phyloP scores from a whole-genome alignment of 2,329 filamentous ascomycete genomes.

The Rhytidhysteron rufulum region DNA sequence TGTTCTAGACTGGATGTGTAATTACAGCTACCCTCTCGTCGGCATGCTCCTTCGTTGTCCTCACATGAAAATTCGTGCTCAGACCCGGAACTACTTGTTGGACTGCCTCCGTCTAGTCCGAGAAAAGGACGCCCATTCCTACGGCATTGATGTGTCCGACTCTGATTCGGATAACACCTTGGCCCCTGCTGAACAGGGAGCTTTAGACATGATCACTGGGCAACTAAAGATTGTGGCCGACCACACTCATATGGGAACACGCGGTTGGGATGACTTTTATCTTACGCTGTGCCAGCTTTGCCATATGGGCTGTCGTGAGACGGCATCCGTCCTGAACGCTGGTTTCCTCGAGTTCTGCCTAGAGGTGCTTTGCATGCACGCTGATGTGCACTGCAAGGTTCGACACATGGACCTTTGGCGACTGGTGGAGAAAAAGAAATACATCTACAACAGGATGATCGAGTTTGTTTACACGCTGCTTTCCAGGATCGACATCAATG shows the following conservation, averaged over 20 bases:
- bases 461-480: conserved; percentile 25
- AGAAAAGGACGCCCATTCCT: conserved; percentile 25
- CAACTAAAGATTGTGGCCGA: conserved; percentile 19
- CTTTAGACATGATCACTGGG: conserved; percentile 15
- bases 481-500: conserved; percentile 22
- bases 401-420: conserved; percentile 20
- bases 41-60: conserved; percentile 51
- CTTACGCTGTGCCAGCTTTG: conserved; percentile 24
- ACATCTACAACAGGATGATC: conserved; percentile 27
- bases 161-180: conserved; percentile 23
- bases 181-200: conserved; percentile 9
- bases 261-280: conserved; percentile 36
- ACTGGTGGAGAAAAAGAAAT: conserved; percentile 27
- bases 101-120: conserved; percentile 28
- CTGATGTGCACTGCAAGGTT: conserved; percentile 10
- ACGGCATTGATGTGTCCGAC: conserved; percentile 22
- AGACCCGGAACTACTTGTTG: conserved; percentile 24
- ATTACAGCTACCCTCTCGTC: conserved; percentile 56
- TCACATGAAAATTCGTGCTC: conserved; percentile 25
- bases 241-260: conserved; percentile 17
- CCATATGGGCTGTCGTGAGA: conserved; percentile 26
- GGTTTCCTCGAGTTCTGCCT: conserved; percentile 27
- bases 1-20: conserved; percentile 59
- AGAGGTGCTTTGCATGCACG: conserved; percentile 25
- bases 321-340: conserved; percentile 20